Percentiles rank a stretch among this genome's conserved stretches.
Conservation (phyloP, 2,329 filamentous ascomycete genomes). For the Sclerotinia sclerotiorum region DNA sequence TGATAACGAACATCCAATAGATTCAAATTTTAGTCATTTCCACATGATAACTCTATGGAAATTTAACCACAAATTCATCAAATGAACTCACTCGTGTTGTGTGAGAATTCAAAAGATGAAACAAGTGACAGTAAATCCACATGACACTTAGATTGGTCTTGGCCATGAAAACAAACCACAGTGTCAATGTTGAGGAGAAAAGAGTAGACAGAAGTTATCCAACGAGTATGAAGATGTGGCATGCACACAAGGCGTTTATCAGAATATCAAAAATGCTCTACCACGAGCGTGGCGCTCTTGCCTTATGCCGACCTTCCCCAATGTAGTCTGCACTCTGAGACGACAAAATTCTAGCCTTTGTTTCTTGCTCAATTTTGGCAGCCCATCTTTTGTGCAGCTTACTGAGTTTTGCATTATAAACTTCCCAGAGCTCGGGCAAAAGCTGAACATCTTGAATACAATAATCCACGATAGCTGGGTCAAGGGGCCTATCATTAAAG, state of each 20-base stretch:
- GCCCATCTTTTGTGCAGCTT: not conserved
- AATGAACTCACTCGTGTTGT: not conserved
- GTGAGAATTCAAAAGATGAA: not conserved
- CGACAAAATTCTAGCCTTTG: conserved; percentile 15
- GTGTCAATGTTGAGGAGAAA: too few relatives aligned
- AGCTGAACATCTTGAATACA: conserved; percentile 49
- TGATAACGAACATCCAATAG: not conserved
- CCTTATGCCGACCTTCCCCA: conserved; percentile 22
- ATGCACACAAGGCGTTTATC: not conserved
- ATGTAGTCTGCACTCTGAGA: conserved; percentile 20
- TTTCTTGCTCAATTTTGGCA: conserved; percentile 18
- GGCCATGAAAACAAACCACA: too few relatives aligned
- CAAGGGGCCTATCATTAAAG: conserved; percentile 50
- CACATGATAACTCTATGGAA: not conserved
- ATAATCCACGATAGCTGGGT: conserved; percentile 45
- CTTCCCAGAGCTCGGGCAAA: conserved; percentile 44
- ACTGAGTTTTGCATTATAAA: conserved; percentile 36
- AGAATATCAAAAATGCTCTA: not conserved
- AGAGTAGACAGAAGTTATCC: too few relatives aligned
- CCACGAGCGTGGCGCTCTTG: conserved; percentile 9
- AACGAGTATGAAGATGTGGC: not conserved
- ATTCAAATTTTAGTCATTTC: not conserved
- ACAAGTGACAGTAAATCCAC: too few relatives aligned
- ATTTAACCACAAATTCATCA: not conserved
- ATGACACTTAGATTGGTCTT: not conserved